A percentile compares a stretch with the other conserved stretches of the same genome.
Conservation (phyloP, 331 rosid genomes). For the Dryas integrifolia region DNA sequence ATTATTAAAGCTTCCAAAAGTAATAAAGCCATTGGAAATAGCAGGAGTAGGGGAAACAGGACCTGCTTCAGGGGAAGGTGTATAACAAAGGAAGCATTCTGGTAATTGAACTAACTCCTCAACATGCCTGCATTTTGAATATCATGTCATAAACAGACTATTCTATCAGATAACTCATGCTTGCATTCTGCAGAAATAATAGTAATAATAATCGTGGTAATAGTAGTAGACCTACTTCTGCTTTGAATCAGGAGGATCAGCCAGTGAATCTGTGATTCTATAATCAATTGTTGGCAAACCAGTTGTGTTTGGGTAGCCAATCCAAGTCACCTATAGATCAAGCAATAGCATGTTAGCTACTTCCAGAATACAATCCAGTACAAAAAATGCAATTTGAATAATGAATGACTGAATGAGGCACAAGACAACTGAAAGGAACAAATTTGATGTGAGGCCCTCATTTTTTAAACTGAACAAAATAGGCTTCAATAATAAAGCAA, state of each 20-base stretch:
- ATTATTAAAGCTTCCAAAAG: slow-evolving; percentile 90
- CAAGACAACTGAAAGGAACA: background rate
- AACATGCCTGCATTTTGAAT: slow-evolving; percentile 52
- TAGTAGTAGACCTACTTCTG: slow-evolving; percentile 60
- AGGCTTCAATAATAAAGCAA: background rate
- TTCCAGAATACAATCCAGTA: background rate
- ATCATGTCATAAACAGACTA: slow-evolving; percentile 21
- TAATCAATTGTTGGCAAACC: slow-evolving; percentile 93
- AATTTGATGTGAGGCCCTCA: background rate
- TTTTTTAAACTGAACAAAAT: background rate
- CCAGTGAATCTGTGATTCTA: slow-evolving; percentile 82
- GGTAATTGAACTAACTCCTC: slow-evolving; percentile 82
- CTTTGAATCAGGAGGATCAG: slow-evolving; percentile 74
- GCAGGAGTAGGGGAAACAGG: slow-evolving; percentile 71
- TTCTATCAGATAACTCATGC: slow-evolving; percentile 22
- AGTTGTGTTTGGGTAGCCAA: slow-evolving; percentile 96
- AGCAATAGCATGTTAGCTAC: slow-evolving; percentile 16
- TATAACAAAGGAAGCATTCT: slow-evolving; percentile 74
- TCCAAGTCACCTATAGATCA: slow-evolving; percentile 82
- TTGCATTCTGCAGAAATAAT: slow-evolving; percentile 17
- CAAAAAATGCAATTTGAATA: background rate
- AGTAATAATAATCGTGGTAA: slow-evolving; percentile 23
- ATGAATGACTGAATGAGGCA: background rate
- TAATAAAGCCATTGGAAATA: slow-evolving; percentile 74
- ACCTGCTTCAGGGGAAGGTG: slow-evolving; percentile 89